Evolutionary conservation across 1,139 yeast genomes (phyloP).

Genomic region (Taphrina communis): DNA sequence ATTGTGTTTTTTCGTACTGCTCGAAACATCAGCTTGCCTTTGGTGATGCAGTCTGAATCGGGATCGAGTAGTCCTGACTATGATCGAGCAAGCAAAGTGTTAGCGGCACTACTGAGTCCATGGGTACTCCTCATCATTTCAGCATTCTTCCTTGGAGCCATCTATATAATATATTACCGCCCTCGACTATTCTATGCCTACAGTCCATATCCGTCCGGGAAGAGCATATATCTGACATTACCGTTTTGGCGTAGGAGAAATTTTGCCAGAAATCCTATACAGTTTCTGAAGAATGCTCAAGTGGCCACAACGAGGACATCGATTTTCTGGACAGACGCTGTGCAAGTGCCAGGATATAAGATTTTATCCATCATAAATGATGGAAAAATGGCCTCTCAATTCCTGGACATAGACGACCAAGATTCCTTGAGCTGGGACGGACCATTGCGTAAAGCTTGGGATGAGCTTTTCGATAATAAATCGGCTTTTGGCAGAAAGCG

Average conservation of each 20-base stretch:
- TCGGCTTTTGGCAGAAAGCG: constrained; percentile 19
- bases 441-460: constrained; percentile 27
- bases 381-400: constrained; percentile 12
- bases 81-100: constrained; percentile 11
- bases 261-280: constrained; percentile 25
- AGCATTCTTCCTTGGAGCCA: constrained; percentile 1
- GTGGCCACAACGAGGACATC: background rate
- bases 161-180: constrained; percentile 26
- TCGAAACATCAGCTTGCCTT: too few relatives aligned
- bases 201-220: constrained; percentile 34
- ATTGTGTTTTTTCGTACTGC: too few relatives aligned
- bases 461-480: constrained; percentile 8
- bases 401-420: constrained; percentile 23
- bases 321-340: constrained; percentile 36
- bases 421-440: constrained; percentile 35
- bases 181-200: constrained; percentile 40
- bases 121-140: constrained; percentile 27
- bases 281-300: constrained; percentile 24
- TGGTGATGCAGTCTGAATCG: background rate
- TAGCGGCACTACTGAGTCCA: constrained; percentile 29
- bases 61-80: background rate
- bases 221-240: constrained; percentile 25
- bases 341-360: constrained; percentile 3
- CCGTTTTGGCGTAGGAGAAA: constrained; percentile 36
- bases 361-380: constrained; percentile 17